Evolutionary conservation across 23 red algal genomes (phyloP), one percentile per base, ranked within the genome.

Genomic region (Porphyridium purpureum): DNA sequence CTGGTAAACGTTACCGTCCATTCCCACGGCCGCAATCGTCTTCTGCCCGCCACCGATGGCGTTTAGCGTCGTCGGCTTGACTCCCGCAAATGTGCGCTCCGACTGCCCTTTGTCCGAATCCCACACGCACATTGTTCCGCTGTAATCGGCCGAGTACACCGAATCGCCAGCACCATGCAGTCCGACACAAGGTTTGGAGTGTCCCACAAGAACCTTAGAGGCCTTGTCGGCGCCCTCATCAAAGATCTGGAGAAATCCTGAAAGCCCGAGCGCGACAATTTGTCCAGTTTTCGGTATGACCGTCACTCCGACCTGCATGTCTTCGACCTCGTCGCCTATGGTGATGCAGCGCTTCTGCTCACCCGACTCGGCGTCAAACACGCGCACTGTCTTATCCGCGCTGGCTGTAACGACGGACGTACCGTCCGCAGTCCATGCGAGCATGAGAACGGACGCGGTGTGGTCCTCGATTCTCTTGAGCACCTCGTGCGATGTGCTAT

Each of bases 261-360:
- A 42, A 26, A 85, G 72, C n/a, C 52, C 62, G 51, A 56, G 35
- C 11, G 80, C 64, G 29, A 85, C 60, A 7, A 72, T 35, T 49
- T 61, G 33, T 1, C 47, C 54, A 19, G 35, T 50, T 21, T 71
- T 71, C 33, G 36, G 38, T 5, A 52, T 52, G 29, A 29, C 24
- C 7, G 80, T 50, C 17, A 57, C 67, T 11, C 80, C 80, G 23
- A 72, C 66, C 35, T 85, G 80, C 80, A 85, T 85, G 34, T 85
- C 80, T 40, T 67, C 54, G 15, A 85, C 57, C 24, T 85, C 59
- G 19, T 24, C 53, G 11, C 80, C 80, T 31, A 59, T 56, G 3
- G 67, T 52, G 26, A 75, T 51, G 7, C 62, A 70, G 8, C 32
- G 31, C 23, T 69, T 48, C 27, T 57, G 64, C 29, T 60, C 53